Evolutionary conservation across 192 early-diverging fungal genomes (phyloP).

Genomic region (Pilaira anomala): DNA sequence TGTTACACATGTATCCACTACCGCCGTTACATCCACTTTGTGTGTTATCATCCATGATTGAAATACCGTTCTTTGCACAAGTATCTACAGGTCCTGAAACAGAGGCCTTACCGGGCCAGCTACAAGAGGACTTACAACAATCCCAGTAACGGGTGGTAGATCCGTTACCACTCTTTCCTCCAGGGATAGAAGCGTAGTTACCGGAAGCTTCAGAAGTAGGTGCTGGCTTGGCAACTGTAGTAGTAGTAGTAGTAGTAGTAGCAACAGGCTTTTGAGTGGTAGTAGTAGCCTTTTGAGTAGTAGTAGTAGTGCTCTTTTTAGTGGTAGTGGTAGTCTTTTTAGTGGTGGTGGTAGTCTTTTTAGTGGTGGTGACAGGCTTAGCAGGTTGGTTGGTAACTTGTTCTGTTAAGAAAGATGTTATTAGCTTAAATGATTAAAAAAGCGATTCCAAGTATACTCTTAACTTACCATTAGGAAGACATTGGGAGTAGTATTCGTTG

Average conservation of each 20-base stretch:
- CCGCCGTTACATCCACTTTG: conserved; percentile 28
- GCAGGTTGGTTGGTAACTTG: too few relatives aligned
- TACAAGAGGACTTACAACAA: conserved; percentile 27
- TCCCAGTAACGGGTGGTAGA: conserved; percentile 30
- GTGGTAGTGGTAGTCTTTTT: not conserved
- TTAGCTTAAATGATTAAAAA: too few relatives aligned
- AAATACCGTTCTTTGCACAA: conserved; percentile 22
- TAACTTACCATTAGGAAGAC: conserved; percentile 16
- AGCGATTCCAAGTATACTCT: too few relatives aligned
- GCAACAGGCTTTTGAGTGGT: not conserved
- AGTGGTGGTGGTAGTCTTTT: conserved; percentile 3
- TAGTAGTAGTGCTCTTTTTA: not conserved
- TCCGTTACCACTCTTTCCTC: conserved; percentile 20
- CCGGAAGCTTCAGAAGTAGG: not conserved
- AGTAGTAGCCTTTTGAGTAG: not conserved
- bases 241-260: conserved; percentile 5
- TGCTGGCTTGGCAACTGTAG: not conserved
- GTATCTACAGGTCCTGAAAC: conserved; percentile 20
- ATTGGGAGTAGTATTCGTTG: conserved; percentile 21
- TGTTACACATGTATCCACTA: conserved; percentile 26
- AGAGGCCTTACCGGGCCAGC: conserved; percentile 23
- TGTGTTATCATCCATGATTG: conserved; percentile 4
- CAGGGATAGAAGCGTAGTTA: conserved; percentile 8
- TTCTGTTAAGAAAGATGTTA: too few relatives aligned
- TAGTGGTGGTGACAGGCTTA: not conserved